A percentile compares a stretch with the other conserved stretches of the same genome.
Conservation (phyloP, 768 basidiomycete genomes). For the Trametes cingulata region DNA sequence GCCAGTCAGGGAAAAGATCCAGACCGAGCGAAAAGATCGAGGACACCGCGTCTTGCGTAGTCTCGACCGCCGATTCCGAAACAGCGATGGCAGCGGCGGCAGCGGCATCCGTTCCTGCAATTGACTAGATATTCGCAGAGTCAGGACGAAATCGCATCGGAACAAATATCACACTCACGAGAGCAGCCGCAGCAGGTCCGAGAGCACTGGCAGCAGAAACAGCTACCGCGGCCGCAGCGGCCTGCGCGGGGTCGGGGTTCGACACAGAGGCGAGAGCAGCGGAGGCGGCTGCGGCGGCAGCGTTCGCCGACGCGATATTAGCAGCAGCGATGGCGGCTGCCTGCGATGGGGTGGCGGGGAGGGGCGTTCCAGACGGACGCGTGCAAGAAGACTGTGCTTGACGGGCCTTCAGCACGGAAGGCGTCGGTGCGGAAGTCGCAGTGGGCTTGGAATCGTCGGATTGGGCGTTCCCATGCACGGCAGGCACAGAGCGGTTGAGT, state of each 20-base stretch:
- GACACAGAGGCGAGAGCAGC: neutral
- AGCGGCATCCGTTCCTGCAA: neutral
- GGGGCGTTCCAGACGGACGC: too few relatives aligned
- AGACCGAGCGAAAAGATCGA: neutral
- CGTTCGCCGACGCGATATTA: neutral
- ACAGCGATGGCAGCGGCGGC: neutral
- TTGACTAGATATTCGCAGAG: neutral
- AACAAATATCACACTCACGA: neutral
- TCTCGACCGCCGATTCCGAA: neutral
- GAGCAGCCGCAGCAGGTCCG: slow-evolving; percentile 3
- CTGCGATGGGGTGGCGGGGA: neutral
- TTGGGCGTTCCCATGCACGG: too few relatives aligned
- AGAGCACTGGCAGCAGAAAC: neutral
- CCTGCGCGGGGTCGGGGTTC: neutral
- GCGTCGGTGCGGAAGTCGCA: neutral
- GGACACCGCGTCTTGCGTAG: neutral
- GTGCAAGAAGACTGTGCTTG: too few relatives aligned
- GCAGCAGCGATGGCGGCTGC: neutral
- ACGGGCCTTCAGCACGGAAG: too few relatives aligned
- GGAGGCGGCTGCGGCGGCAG: slow-evolving; percentile 4
- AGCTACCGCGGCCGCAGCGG: neutral
- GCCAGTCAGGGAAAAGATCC: neutral
- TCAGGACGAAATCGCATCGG: neutral
- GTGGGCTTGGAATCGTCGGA: neutral
- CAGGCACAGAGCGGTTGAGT: too few relatives aligned